A percentile compares a stretch with the other conserved stretches of the same genome.
Conservation (phyloP, 2,329 filamentous ascomycete species). For the Colletotrichum siamense region DNA sequence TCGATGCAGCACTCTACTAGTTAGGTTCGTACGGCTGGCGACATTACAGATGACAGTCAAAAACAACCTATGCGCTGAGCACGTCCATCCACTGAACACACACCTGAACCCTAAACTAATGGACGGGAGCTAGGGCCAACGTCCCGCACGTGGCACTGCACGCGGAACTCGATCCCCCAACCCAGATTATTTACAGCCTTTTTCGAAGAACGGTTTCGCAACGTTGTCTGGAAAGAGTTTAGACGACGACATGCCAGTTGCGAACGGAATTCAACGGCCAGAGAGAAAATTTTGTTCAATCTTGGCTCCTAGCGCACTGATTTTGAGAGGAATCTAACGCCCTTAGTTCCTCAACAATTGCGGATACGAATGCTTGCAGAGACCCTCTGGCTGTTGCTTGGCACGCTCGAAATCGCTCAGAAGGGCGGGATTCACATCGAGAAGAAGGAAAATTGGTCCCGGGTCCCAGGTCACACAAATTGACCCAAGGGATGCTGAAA, state of each 20-base stretch:
- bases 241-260: neutral
- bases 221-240: neutral
- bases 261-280: neutral
- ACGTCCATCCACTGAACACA: neutral
- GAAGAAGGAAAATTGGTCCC: neutral
- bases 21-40: neutral
- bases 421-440: neutral
- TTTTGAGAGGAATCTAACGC: neutral
- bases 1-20: neutral
- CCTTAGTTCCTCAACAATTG: conserved; percentile 1
- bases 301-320: neutral
- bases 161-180: neutral
- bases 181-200: neutral
- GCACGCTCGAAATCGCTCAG: neutral
- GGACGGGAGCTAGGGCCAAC: neutral
- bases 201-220: neutral
- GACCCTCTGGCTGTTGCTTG: neutral
- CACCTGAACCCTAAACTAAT: neutral
- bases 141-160: neutral
- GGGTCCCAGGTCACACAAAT: neutral
- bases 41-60: neutral
- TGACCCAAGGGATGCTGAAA: neutral
- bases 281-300: neutral
- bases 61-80: neutral
- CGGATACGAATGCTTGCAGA: neutral